Base-by-base conservation (phyloP, 257 asterid genomes). In the Striga asiatica region DNA sequence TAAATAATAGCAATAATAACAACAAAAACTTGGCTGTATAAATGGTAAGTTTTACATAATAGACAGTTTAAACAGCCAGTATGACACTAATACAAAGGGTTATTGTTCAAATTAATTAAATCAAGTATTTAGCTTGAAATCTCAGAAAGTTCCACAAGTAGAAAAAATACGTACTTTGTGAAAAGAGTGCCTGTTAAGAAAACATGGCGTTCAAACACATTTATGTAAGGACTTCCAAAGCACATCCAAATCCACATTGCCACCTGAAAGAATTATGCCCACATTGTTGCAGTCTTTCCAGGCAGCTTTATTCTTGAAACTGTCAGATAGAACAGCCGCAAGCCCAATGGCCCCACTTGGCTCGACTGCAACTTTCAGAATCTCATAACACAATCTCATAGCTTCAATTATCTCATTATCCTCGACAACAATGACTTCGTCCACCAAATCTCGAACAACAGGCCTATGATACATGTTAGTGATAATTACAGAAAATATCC, bases 321-420 rank as follows among this genome's bases (percentile, higher is more conserved):
- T 58, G 14, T 74, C 65, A 5, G 94, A 91, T n/a, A 87, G 68
- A 61, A 80, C 81, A 21, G 96, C 96, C 10, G 96, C 98, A 28
- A 91, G 95, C 47, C 95, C 98, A 6, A 91, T 82, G 23, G 94
- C 98, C 60, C 96, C 98, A 45, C 95, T 91, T 8, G 98, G 96
- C 69, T 87, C 98, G 50, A 87, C 94, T 0, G 92, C 87, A 0
- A 84, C 79, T 75, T 91, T 91, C 73, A 91, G 73, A 61, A 87
- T 76, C 66, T 82, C 80, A 14, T 91, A 91, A 49, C 94, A 87
- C 13, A 80, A 77, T 57, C 76, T 73, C 93, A 69, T 84, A 24
- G 95, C 96, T 67, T 78, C 84, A 27, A 81, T 29, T 63, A 91
- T 84, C 64, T 91, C 93, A 51, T 67, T 54, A 56, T 91, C 98